These are phyloP conservation scores for Cladobotryum protrusum DNA, from an alignment of 2,329 filamentous ascomycete species.

Conservation along the genomic window DNA sequence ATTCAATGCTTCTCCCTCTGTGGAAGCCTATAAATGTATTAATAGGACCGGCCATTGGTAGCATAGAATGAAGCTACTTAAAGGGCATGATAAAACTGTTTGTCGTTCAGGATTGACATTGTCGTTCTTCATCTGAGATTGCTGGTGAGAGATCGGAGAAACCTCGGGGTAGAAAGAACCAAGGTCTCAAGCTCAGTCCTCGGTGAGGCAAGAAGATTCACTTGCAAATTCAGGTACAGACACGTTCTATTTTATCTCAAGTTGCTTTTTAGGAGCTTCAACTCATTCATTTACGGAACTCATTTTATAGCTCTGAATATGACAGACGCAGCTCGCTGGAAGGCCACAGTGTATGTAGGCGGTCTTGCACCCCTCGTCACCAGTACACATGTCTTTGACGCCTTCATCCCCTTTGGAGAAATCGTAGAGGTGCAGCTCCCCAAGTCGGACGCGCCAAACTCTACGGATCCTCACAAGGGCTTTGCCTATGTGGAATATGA, in stretches of 20 bases:
- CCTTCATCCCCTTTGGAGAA: constrained; percentile 95
- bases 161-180: not conserved
- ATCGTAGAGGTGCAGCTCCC: constrained; percentile 87
- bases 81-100: too few species aligned
- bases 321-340: constrained; percentile 77
- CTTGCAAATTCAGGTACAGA: not conserved
- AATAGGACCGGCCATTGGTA: too few species aligned
- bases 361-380: constrained; percentile 78
- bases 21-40: too few species aligned
- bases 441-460: constrained; percentile 75
- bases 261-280: not conserved
- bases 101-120: not conserved
- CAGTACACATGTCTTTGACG: constrained; percentile 69
- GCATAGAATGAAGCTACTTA: too few species aligned
- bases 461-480: constrained; percentile 74
- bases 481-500: constrained; percentile 98
- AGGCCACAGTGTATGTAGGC: constrained; percentile 87
- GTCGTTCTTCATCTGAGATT: too few species aligned
- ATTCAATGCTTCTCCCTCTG: too few species aligned
- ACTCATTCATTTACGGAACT: not conserved
- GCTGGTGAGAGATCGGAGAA: not conserved
- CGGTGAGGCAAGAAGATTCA: too few species aligned
- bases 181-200: not conserved
- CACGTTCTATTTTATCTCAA: not conserved
- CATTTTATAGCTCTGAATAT: constrained; percentile 39